Percentiles rank a stretch among this genome's conserved stretches.
These are phyloP conservation scores for Globisporangium takayamanum DNA, from an alignment of 352 stramenopile species.

Conservation along the genomic window DNA sequence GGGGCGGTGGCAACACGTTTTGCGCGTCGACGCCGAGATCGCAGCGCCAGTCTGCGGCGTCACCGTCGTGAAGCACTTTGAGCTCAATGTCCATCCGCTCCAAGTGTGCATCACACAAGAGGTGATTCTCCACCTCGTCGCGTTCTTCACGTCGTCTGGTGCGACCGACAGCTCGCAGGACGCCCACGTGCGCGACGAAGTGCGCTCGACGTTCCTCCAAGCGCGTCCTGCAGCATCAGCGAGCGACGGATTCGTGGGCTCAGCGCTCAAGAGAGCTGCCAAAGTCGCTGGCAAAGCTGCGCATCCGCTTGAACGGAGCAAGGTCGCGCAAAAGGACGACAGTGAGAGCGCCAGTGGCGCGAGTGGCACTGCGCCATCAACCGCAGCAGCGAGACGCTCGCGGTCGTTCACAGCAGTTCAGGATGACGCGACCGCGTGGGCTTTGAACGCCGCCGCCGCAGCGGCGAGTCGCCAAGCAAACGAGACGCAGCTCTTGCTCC, in stretches of 20 bases:
- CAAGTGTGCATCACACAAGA: conserved; percentile 81
- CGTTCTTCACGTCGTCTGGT: conserved; percentile 39
- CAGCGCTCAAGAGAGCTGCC: conserved; percentile 47
- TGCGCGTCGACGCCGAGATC: conserved; percentile 71
- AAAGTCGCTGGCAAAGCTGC: conserved; percentile 61
- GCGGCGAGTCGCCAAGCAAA: conserved; percentile 13
- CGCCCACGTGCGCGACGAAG: conserved; percentile 39
- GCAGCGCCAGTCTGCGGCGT: conserved; percentile 47
- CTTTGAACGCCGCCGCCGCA: conserved; percentile 18
- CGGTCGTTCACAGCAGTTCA: conserved; percentile 16
- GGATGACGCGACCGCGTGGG: conserved; percentile 39
- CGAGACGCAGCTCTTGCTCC: conserved; percentile 21
- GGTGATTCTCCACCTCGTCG: conserved; percentile 59
- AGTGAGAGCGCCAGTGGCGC: not conserved
- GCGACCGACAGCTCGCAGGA: conserved; percentile 29
- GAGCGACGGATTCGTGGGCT: conserved; percentile 34
- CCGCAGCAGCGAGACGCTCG: not conserved
- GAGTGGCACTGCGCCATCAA: not conserved
- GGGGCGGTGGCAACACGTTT: conserved; percentile 63
- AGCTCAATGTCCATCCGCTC: conserved; percentile 82
- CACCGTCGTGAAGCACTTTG: conserved; percentile 75
- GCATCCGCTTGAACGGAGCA: conserved; percentile 40
- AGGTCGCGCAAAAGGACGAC: conserved; percentile 16
- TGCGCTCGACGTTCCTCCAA: conserved; percentile 60
- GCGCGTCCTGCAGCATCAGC: conserved; percentile 15